Base-by-base conservation (phyloP, 116 monocot genomes). In the Trichopus zeylanicus region DNA sequence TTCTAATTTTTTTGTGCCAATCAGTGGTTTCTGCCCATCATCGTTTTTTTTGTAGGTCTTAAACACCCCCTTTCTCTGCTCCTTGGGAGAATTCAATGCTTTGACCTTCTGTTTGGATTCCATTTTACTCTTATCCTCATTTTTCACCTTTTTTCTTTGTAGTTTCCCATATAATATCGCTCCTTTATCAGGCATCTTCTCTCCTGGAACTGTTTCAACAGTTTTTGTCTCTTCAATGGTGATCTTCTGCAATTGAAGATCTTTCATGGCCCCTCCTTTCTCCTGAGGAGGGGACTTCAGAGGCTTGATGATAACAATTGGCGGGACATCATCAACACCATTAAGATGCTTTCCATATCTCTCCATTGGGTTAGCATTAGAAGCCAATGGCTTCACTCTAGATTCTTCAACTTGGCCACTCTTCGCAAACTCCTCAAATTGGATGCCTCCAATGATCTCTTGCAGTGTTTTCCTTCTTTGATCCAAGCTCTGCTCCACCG, bases 271-370 rank as follows among this genome's bases (percentile, higher is more conserved):
- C 6, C 35, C 52, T 65, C 25, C 58, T 37, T 53, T 73, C 55
- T 60, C 65, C 31, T 26, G 27, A 13, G 8, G 19, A 26, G 64
- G 53, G 18, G 19, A 64, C 32, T 47, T 37, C 57, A 64, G 48
- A 30, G 75, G 70, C 63, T 70, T 79, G 46, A 85, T 80, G 34
- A 85, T 66, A 47, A 85, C 85, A 48, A 85, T 85, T 3, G 76
- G 85, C 2, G 85, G 76, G 3, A 2, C 21, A n/a, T 68, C 60
- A 20, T 51, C 65, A 27, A 54, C 63, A 38, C 15, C 1, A 6
- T 19, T 3, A n/a, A 56, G 31, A 26, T 26, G 49, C 27, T 29
- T 57, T 34, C 53, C 5, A 46, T 47, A 19, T 3, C 16, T 33
- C 7, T 55, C 18, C 28, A 13, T 3, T 16, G 29, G 55, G 26